A percentile compares a stretch with the other conserved stretches of the same genome.
These are phyloP conservation scores for Clitoria ternatea DNA, from an alignment of 306 rosid genomes.

Conservation along the genomic window DNA sequence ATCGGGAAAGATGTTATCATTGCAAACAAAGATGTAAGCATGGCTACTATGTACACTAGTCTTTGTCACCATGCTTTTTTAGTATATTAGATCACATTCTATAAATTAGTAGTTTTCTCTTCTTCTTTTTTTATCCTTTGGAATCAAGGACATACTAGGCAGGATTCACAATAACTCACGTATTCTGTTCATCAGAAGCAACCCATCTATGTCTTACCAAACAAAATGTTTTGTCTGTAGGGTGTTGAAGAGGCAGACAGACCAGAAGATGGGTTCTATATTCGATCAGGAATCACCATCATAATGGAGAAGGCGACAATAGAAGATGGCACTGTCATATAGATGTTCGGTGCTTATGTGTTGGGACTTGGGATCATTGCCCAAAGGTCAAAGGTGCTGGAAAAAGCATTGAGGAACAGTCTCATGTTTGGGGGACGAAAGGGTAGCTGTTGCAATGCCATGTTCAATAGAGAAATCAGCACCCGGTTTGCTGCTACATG, in stretches of 20 bases:
- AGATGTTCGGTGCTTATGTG: slow-evolving; percentile 13
- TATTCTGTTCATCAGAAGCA: background rate
- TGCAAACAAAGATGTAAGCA: slow-evolving; percentile 71
- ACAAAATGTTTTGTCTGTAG: slow-evolving; percentile 32
- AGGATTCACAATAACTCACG: too few relatives aligned
- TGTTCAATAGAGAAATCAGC: slow-evolving; percentile 26
- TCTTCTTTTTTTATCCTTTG: too few relatives aligned
- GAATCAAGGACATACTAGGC: too few relatives aligned
- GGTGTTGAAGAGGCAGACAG: slow-evolving; percentile 86
- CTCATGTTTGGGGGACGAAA: background rate
- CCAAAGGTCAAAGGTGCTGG: background rate
- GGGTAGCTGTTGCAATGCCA: slow-evolving; percentile 3
- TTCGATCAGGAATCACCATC: slow-evolving; percentile 78
- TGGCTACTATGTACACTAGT: background rate
- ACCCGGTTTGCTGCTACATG: slow-evolving; percentile 10
- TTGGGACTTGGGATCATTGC: background rate
- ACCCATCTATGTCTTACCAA: background rate
- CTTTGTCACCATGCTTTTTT: slow-evolving; percentile 2
- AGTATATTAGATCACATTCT: background rate
- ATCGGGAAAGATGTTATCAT: slow-evolving; percentile 74
- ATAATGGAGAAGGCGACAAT: slow-evolving; percentile 71
- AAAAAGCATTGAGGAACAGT: slow-evolving; percentile 18
- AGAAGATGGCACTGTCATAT: slow-evolving; percentile 67
- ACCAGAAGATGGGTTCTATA: slow-evolving; percentile 75
- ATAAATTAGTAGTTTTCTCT: background rate